phyloP scores from a whole-genome alignment of 1,139 yeast species.

The Geotrichum siamense region DNA sequence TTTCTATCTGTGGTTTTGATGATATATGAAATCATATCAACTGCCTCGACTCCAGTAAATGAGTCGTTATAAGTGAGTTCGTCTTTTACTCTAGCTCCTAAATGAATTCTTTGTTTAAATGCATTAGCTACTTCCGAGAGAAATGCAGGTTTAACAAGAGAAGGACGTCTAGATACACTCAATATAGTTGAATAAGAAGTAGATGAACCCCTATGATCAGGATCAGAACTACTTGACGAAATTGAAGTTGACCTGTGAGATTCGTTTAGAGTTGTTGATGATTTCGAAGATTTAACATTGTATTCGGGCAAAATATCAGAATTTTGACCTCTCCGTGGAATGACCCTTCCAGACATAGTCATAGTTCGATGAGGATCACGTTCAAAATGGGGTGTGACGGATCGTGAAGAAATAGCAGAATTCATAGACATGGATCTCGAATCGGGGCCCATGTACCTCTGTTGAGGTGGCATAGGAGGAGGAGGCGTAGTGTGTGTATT shows the following conservation, averaged over 20 bases:
- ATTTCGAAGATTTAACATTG: constrained; percentile 3
- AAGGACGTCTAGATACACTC: constrained; percentile 45
- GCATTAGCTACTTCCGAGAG: constrained; percentile 77
- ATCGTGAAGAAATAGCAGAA: constrained; percentile 10
- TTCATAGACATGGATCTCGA: constrained; percentile 27
- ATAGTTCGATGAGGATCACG: constrained; percentile 22
- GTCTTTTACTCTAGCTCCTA: constrained; percentile 80
- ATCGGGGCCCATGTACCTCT: constrained; percentile 14
- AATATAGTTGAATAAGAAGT: constrained; percentile 34
- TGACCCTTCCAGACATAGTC: constrained; percentile 30
- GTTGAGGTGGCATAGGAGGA: constrained; percentile 3
- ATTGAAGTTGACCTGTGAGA: constrained; percentile 22
- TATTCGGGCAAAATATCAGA: constrained; percentile 18
- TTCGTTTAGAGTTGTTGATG: constrained; percentile 8
- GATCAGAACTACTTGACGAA: constrained; percentile 16
- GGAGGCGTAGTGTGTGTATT: constrained; percentile 5
- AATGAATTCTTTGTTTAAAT: constrained; percentile 61
- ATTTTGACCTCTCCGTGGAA: constrained; percentile 27
- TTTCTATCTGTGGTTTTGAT: constrained; percentile 88
- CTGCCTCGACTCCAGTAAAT: constrained; percentile 91
- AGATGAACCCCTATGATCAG: constrained; percentile 18
- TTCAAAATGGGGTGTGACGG: constrained; percentile 13
- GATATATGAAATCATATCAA: constrained; percentile 76
- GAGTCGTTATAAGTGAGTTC: constrained; percentile 94
- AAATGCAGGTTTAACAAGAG: constrained; percentile 80